Evolutionary conservation across 2,329 filamentous ascomycete genomes (phyloP).

Genomic region (Pestalotiopsis sp.): DNA sequence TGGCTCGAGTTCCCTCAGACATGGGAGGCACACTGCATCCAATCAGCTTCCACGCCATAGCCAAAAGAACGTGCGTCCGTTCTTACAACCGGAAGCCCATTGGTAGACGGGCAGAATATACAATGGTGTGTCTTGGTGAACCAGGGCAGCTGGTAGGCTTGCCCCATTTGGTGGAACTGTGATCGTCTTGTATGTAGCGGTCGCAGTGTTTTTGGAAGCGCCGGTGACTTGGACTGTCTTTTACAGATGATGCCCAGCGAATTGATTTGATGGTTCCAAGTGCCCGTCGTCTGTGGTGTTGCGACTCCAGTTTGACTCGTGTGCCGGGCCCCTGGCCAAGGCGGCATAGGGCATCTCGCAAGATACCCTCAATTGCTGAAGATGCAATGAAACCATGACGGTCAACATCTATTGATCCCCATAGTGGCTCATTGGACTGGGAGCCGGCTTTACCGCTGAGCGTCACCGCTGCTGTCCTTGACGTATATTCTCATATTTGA

Average conservation of each 20-base stretch:
- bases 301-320: background rate
- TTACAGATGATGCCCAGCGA: background rate
- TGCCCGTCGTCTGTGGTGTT: background rate
- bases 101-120: background rate
- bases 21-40: constrained; percentile 17
- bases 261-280: background rate
- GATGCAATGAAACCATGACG: background rate
- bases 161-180: no score
- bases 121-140: background rate
- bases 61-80: background rate
- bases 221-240: background rate
- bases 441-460: constrained; percentile 2
- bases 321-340: background rate
- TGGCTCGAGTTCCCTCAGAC: constrained; percentile 20
- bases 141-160: background rate
- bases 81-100: background rate
- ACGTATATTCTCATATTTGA: background rate
- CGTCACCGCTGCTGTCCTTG: background rate
- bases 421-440: background rate
- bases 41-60: constrained; percentile 21
- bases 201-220: background rate
- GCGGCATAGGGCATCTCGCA: background rate
- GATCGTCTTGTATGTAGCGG: no score
- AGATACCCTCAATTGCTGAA: background rate
- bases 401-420: background rate